phyloP scores from a whole-genome alignment of 73 alveolate species.

The Breviolum minutum region DNA sequence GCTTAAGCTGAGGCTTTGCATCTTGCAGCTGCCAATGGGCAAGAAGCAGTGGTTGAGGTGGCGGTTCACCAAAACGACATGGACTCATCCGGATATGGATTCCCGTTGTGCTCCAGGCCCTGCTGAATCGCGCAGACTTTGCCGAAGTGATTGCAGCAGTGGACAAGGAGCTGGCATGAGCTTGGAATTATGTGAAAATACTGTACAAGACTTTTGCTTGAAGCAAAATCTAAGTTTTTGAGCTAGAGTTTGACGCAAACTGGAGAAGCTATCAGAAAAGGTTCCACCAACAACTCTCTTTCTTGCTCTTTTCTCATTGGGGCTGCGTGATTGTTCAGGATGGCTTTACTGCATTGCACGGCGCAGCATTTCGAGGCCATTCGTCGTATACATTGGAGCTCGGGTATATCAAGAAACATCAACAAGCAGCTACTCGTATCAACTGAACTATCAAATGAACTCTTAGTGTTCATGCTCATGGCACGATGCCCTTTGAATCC shows the following conservation, averaged over 20 bases:
- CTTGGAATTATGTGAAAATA: background rate
- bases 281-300: too few species aligned
- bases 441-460: too few species aligned
- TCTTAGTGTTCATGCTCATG: too few species aligned
- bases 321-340: background rate
- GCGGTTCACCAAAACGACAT: background rate
- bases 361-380: slow-evolving; percentile 54
- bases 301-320: too few species aligned
- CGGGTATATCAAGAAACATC: too few species aligned
- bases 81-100: background rate
- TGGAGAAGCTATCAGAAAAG: too few species aligned
- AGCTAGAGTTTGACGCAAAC: background rate
- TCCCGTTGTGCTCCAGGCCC: background rate
- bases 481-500: too few species aligned
- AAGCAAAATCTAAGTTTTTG: background rate
- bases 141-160: slow-evolving; percentile 11
- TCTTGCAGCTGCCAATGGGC: slow-evolving; percentile 54
- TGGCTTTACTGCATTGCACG: slow-evolving; percentile 67
- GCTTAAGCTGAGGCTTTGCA: slow-evolving; percentile 36
- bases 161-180: slow-evolving; percentile 17
- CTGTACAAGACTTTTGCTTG: background rate
- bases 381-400: too few species aligned
- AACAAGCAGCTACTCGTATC: too few species aligned
- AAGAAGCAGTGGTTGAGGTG: slow-evolving; percentile 53
- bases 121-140: slow-evolving; percentile 60